Evolutionary conservation across 106 monocot species (phyloP).

Genomic region (Chionographis japonica): DNA sequence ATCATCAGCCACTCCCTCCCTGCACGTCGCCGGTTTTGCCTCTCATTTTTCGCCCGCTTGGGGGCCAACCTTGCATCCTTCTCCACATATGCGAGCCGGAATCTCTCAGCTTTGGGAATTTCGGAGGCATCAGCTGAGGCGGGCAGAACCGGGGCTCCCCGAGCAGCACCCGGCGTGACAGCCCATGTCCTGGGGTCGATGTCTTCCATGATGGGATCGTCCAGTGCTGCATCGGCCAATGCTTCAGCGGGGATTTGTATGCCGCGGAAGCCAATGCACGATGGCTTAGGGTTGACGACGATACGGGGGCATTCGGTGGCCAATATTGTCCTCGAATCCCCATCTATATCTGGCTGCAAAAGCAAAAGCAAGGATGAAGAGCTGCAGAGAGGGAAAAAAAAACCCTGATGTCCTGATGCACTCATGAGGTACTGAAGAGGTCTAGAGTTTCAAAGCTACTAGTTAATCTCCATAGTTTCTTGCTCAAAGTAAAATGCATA

Average conservation of each 20-base stretch:
- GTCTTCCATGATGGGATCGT: slow-evolving; percentile 52
- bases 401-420: neutral
- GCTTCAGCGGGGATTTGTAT: slow-evolving; percentile 56
- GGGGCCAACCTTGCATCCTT: slow-evolving; percentile 82
- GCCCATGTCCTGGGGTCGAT: slow-evolving; percentile 82
- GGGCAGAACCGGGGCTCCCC: neutral
- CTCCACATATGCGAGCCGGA: slow-evolving; percentile 80
- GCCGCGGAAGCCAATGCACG: slow-evolving; percentile 31
- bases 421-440: neutral
- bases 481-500: slow-evolving; percentile 18
- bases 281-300: slow-evolving; percentile 61
- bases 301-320: slow-evolving; percentile 78
- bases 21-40: slow-evolving; percentile 64
- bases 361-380: neutral
- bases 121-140: slow-evolving; percentile 7
- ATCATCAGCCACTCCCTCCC: slow-evolving; percentile 62
- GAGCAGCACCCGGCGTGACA: slow-evolving; percentile 20
- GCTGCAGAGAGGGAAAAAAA: neutral
- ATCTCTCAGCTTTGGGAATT: slow-evolving; percentile 68
- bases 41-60: slow-evolving; percentile 87
- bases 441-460: neutral
- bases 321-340: slow-evolving; percentile 48
- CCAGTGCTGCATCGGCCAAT: slow-evolving; percentile 39
- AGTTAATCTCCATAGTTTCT: neutral
- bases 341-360: slow-evolving; percentile 76